phyloP scores from a whole-genome alignment of 805 yeast genomes.

The Metschnikowia kunwiensis region DNA sequence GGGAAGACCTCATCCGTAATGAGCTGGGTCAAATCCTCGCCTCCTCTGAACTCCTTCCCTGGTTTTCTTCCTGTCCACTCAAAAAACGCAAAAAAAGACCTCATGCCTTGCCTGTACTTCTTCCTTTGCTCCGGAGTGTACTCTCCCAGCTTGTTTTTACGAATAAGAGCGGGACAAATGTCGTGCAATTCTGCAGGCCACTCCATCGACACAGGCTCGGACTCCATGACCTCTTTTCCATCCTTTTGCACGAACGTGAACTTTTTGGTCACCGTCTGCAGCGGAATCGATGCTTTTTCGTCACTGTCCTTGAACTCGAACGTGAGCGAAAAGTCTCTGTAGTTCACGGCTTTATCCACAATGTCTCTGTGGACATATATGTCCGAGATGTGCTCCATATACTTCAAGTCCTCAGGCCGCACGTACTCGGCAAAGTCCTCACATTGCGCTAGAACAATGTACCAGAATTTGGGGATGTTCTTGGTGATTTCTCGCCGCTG shows the following conservation, averaged over 20 bases:
- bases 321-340: constrained; percentile 58
- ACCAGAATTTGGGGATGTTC: constrained; percentile 79
- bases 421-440: constrained; percentile 82
- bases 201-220: constrained; percentile 51
- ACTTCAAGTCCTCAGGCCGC: constrained; percentile 71
- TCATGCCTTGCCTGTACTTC: constrained; percentile 67
- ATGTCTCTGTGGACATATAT: constrained; percentile 56
- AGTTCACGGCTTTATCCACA: constrained; percentile 28
- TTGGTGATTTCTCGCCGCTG: constrained; percentile 52
- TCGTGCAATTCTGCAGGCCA: constrained; percentile 69
- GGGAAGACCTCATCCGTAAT: constrained; percentile 81
- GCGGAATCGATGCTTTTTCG: constrained; percentile 38
- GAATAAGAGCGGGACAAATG: constrained; percentile 54
- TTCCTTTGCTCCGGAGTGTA: constrained; percentile 53
- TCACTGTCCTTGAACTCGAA: constrained; percentile 51
- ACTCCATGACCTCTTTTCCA: constrained; percentile 54
- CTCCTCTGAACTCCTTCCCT: constrained; percentile 73
- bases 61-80: constrained; percentile 78
- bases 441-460: constrained; percentile 75
- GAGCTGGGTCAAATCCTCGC: constrained; percentile 72
- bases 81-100: constrained; percentile 85
- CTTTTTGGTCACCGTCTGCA: constrained; percentile 57
- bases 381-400: constrained; percentile 63
- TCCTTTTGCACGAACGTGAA: constrained; percentile 50
- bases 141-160: constrained; percentile 29